phyloP scores from a whole-genome alignment of 371 early-diverging fungal species.

The Circinella minor region DNA sequence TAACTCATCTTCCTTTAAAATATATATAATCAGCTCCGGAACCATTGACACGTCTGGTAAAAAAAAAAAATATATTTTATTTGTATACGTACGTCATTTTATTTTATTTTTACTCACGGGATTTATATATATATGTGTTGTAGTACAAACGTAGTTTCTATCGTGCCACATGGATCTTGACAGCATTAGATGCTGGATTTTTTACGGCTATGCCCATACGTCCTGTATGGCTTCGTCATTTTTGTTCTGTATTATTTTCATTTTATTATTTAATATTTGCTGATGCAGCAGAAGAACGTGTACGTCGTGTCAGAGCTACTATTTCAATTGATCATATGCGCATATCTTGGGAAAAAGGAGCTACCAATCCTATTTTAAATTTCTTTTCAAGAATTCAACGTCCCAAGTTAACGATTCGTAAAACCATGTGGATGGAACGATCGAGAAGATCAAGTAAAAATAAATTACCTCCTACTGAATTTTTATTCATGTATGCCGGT shows the following conservation, averaged over 20 bases:
- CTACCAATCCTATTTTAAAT: conserved; percentile 70
- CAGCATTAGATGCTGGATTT: conserved; percentile 95
- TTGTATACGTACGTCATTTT: not conserved
- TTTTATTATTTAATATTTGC: conserved; percentile 87
- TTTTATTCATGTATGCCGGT: conserved; percentile 64
- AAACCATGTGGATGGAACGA: conserved; percentile 60
- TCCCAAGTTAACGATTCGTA: conserved; percentile 59
- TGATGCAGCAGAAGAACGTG: conserved; percentile 86
- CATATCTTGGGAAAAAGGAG: conserved; percentile 86
- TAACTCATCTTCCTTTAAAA: not conserved
- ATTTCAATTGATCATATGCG: conserved; percentile 91
- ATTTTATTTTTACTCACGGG: not conserved
- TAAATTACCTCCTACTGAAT: conserved; percentile 45
- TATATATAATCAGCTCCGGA: conserved; percentile 65
- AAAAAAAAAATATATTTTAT: not conserved
- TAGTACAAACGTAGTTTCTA: conserved; percentile 93
- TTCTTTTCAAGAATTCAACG: conserved; percentile 53
- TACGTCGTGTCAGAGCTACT: conserved; percentile 75
- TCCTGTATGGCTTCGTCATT: conserved; percentile 77
- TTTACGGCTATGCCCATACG: conserved; percentile 88
- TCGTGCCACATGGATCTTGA: conserved; percentile 91
- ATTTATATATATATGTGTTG: not conserved
- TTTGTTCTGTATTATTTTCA: conserved; percentile 78
- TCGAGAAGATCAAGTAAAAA: conserved; percentile 11
- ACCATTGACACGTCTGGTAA: conserved; percentile 67